Percentiles rank a stretch among this genome's conserved stretches.
These are phyloP conservation scores for Thoreauomyces humboldtii DNA, from an alignment of 192 early-diverging fungal genomes.

Conservation along the genomic window DNA sequence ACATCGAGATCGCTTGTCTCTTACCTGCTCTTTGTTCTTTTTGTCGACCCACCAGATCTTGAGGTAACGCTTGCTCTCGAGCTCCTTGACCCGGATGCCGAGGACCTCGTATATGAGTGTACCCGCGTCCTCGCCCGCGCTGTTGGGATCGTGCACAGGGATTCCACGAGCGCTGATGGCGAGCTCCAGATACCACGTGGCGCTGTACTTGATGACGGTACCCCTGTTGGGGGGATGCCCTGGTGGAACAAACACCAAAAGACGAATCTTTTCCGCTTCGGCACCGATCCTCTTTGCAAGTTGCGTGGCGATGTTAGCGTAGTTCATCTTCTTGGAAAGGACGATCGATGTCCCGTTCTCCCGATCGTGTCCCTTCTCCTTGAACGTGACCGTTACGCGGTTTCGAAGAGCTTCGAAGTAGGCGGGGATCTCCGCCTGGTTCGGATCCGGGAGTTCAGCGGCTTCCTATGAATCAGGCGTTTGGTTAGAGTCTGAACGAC, in stretches of 20 bases:
- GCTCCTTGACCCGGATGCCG: conserved; percentile 74
- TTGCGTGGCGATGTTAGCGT: conserved; percentile 56
- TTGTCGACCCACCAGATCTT: conserved; percentile 68
- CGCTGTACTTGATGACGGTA: conserved; percentile 42
- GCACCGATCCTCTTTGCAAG: conserved; percentile 60
- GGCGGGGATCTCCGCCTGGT: conserved; percentile 49
- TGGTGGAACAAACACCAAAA: conserved; percentile 38
- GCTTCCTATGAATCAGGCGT: too few relatives aligned
- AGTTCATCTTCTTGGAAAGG: conserved; percentile 64
- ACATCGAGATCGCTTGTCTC: too few relatives aligned
- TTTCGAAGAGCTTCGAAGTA: conserved; percentile 79
- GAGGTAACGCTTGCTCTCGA: conserved; percentile 75
- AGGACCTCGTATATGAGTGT: conserved; percentile 81
- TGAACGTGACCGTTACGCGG: conserved; percentile 71
- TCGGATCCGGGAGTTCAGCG: conserved; percentile 35
- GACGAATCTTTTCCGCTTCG: conserved; percentile 73
- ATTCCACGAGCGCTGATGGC: conserved; percentile 42
- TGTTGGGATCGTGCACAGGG: conserved; percentile 26
- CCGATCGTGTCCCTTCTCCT: conserved; percentile 36
- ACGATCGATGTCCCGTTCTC: conserved; percentile 43
- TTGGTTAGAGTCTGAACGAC: too few relatives aligned
- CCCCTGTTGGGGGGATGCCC: neutral
- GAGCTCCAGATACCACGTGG: conserved; percentile 51
- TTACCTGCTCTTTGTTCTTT: conserved; percentile 65
- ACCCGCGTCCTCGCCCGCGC: conserved; percentile 26